These are phyloP conservation scores for Spergularia marina DNA, from an alignment of 148 eudicot genomes.

Conservation along the genomic window DNA sequence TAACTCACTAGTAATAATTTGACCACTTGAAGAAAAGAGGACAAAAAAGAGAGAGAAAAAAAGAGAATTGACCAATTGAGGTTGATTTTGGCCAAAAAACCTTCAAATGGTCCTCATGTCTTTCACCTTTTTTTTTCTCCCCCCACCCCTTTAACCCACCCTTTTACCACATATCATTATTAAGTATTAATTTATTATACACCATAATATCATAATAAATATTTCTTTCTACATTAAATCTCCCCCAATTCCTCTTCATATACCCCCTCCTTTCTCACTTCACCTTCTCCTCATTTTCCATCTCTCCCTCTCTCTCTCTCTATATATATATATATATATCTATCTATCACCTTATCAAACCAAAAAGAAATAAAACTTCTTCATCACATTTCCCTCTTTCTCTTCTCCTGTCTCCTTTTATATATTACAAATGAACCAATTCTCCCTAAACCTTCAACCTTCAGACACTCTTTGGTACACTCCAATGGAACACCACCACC, in stretches of 20 bases:
- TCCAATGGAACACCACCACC: conserved; percentile 22
- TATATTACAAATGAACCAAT: conserved; percentile 7
- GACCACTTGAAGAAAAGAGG: too few relatives aligned
- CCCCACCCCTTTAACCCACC: background rate
- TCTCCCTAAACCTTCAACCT: conserved; percentile 24
- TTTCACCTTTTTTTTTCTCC: background rate
- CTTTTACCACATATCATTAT: background rate
- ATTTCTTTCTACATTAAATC: background rate
- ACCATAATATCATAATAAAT: background rate
- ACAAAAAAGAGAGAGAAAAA: too few relatives aligned
- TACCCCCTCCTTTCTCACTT: background rate
- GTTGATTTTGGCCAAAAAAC: too few relatives aligned
- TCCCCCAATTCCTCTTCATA: background rate
- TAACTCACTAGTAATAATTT: too few relatives aligned
- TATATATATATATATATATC: too few relatives aligned
- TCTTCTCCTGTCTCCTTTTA: background rate
- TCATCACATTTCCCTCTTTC: background rate
- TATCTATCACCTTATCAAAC: background rate
- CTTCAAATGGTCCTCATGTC: too few relatives aligned
- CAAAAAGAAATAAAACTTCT: background rate
- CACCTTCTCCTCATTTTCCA: background rate
- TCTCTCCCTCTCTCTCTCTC: background rate
- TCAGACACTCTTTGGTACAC: conserved; percentile 29
- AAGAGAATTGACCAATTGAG: too few relatives aligned
- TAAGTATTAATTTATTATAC: background rate